Base-by-base conservation (phyloP, 371 early-diverging fungal genomes). In the Apophysomyces elegans region DNA sequence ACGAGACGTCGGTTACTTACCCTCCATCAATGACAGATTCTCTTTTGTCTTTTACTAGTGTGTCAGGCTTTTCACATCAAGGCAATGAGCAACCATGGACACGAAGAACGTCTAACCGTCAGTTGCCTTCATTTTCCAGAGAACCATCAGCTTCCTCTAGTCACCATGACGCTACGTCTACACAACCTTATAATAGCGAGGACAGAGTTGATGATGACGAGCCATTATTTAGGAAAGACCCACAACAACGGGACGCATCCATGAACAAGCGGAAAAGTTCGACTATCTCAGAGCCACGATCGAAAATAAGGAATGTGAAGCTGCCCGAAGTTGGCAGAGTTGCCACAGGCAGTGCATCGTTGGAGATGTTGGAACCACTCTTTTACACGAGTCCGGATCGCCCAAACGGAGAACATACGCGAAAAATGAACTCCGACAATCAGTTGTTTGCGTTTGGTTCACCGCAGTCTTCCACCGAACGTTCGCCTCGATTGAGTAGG, bases 151-250 rank as follows among this genome's bases (percentile, higher is more conserved):
- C 21, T 18, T 50, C 54, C 9, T 18, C 47, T 13, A 18, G 13
- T 16, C 9, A 47, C 4, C 47, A n/a, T 7, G 7, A 9, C 16
- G 7, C 16, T 13, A 16, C 11, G 18, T n/a, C 18, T n/a, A 18
- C 54, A 50, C 18, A 50, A 1, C 5, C 18, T 26, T 50, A 50
- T 50, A n/a, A 50, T 9, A 50, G 21, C 21, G 21, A n/a, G 7
- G 54, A 50, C 9, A 26, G 9, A 16, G 54, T n/a, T 50, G 54
- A 50, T 32, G 54, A 32, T 50, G 54, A 50, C 9, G 54, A 50
- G 54, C 54, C 54, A 7, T 50, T 50, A 21, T 50, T n/a, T 21
- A 16, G 21, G 9, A 26, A 21, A 21, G 21, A 8, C 54, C 21
- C 16, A 50, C 21, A 50, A 21, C 54, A 50, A 26, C 47, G 18